These are phyloP conservation scores for Wickerhamomyces ciferrii DNA, from an alignment of 805 yeast species.

Conservation along the genomic window DNA sequence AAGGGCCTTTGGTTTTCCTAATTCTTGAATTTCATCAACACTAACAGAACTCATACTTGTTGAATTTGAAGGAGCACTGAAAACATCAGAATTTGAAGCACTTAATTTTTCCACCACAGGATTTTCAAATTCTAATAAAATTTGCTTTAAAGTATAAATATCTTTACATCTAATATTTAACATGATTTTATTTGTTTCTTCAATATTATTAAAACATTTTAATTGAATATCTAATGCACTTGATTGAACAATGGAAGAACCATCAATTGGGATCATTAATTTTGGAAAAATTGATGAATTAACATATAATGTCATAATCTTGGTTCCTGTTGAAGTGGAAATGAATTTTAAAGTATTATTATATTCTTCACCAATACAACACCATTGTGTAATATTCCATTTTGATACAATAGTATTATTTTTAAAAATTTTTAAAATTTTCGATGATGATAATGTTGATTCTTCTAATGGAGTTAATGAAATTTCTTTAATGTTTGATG, in stretches of 20 bases:
- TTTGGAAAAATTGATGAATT: constrained; percentile 2
- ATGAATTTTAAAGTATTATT: constrained; percentile 13
- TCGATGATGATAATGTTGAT: constrained; percentile 3
- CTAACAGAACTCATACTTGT: constrained; percentile 18
- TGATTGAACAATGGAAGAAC: constrained; percentile 5
- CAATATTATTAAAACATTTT: constrained; percentile 8
- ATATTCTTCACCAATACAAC: constrained; percentile 11
- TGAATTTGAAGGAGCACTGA: constrained; percentile 18
- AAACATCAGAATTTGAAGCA: constrained; percentile 5
- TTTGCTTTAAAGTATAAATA: constrained; percentile 5
- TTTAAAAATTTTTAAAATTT: constrained; percentile 6
- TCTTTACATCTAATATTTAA: constrained; percentile 17
- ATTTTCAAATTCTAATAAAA: constrained; percentile 10
- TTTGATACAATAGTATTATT: constrained; percentile 13
- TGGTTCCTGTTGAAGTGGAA: not conserved
- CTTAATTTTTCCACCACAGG: constrained; percentile 1
- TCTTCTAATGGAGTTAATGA: constrained; percentile 5
- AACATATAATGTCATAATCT: constrained; percentile 8
- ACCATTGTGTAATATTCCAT: constrained; percentile 20
- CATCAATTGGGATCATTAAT: constrained; percentile 12
- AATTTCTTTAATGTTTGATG: not conserved
- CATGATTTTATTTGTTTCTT: constrained; percentile 10
- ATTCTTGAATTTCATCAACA: constrained; percentile 4
- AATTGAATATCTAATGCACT: constrained; percentile 12
- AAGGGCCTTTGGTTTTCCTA: constrained; percentile 2